Conservation (phyloP, 176 grass and related monocot genomes). For the Musa troglodytarum region DNA sequence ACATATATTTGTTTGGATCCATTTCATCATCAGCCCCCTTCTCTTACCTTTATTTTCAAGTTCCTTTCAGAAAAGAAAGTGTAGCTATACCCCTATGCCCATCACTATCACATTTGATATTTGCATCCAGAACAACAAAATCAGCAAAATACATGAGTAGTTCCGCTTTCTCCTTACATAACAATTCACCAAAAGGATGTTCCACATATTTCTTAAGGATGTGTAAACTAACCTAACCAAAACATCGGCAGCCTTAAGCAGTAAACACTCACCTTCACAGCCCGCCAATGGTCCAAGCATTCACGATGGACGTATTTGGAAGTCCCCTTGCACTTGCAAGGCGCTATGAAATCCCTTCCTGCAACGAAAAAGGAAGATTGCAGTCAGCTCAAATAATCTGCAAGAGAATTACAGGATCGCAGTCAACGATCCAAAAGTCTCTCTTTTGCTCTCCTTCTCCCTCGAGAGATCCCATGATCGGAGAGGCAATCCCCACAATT, state of each 20-base stretch:
- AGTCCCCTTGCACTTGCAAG: constrained; percentile 96
- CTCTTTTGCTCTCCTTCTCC: too few species aligned
- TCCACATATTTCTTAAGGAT: not conserved
- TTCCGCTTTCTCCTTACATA: too few species aligned
- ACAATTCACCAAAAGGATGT: too few species aligned
- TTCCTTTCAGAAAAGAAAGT: too few species aligned
- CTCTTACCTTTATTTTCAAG: too few species aligned
- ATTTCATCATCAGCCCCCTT: too few species aligned
- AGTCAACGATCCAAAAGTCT: not conserved
- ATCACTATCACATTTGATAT: too few species aligned
- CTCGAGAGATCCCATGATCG: not conserved
- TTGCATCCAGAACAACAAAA: too few species aligned
- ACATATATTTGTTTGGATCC: too few species aligned
- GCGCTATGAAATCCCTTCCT: constrained; percentile 98
- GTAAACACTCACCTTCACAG: constrained; percentile 43
- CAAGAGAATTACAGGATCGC: not conserved
- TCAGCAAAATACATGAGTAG: too few species aligned
- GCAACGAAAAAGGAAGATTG: constrained; percentile 8
- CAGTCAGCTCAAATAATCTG: not conserved
- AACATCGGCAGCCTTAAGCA: not conserved
- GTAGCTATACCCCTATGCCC: too few species aligned
- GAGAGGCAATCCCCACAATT: not conserved
- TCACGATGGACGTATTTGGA: constrained; percentile 95
- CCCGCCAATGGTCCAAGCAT: constrained; percentile 88
- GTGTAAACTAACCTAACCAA: not conserved